Base-by-base conservation (phyloP, 805 yeast species). In the Nakazawaea populi region DNA sequence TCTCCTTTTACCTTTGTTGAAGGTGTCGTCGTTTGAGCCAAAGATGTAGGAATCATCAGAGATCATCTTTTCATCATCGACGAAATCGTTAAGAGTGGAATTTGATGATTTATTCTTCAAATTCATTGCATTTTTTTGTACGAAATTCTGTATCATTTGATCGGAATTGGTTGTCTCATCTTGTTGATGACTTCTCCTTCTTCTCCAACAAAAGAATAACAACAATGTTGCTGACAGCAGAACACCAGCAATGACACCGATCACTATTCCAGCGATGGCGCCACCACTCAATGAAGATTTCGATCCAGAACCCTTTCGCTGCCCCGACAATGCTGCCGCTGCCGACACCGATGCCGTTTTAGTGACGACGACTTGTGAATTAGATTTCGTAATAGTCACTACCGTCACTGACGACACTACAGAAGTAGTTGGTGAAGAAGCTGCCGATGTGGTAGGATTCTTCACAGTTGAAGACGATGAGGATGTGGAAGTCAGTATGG, bases 211-310 rank as follows among this genome's bases (percentile, higher is more conserved):
- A 55, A 44, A 51, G 53, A 60, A 49, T 60, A 61, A 12, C 59
- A 62, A 7, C 55, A 31, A 6, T 14, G 32, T 32, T 4, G 44
- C 34, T 8, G 62, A 54, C 24, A 67, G 50, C 53, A 60, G 66
- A 27, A 63, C 54, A 54, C 63, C 67, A 27, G 64, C 51, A 40
- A 61, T 61, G 44, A 61, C 62, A 28, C 71, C 70, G 36, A 67
- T 47, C 5, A 69, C 66, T 11, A 51, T 46, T 8, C 53, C 53
- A 2, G 47, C 47, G 34, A 46, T 46, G 14, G 53, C 47, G 1
- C 53, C 53, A 35, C 38, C 43, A n/a, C 47, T 42, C 31, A 46
- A 34, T 36, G 24, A 18, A 18, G 24, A 39, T 18, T 32, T 38
- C 4, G 52, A 44, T 28, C 32, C 40, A 6, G 40, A 37, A 37